A percentile compares a stretch with the other conserved stretches of the same genome.
Conservation (phyloP, 164 flowering plant genomes). For the Vitis amurensis region DNA sequence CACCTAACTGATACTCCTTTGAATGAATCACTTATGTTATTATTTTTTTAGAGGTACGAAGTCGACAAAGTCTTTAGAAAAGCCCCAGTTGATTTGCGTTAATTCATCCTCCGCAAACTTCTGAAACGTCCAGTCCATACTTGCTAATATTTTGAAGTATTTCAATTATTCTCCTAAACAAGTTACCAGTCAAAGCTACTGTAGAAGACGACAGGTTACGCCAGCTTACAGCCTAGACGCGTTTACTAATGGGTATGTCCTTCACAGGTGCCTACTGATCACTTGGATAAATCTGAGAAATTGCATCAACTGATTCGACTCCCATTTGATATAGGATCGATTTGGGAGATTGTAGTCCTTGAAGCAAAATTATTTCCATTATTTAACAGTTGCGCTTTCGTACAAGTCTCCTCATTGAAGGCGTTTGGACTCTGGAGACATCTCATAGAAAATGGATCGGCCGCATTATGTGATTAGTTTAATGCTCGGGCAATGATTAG, state of each 20-base stretch:
- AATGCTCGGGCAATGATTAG: too few relatives aligned
- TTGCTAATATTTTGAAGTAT: not conserved
- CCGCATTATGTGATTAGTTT: too few relatives aligned
- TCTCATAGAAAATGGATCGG: too few relatives aligned
- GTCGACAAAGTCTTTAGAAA: not conserved
- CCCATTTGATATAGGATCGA: too few relatives aligned
- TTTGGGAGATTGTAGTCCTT: too few relatives aligned
- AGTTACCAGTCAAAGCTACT: not conserved
- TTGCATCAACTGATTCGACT: too few relatives aligned
- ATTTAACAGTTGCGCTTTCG: too few relatives aligned
- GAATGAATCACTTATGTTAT: not conserved
- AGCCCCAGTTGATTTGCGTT: not conserved
- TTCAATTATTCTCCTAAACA: not conserved
- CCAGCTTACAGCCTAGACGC: not conserved
- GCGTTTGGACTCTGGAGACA: too few relatives aligned
- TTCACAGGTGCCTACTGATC: not conserved
- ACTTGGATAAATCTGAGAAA: not conserved
- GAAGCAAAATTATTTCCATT: too few relatives aligned
- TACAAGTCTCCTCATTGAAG: too few relatives aligned
- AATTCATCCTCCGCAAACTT: not conserved
- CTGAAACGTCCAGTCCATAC: not conserved
- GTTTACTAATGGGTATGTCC: not conserved
- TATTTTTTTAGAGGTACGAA: not conserved
- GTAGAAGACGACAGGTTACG: not conserved
- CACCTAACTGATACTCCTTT: not conserved